Conservation (phyloP, 163 green algal species). For the Volvox carteri region DNA sequence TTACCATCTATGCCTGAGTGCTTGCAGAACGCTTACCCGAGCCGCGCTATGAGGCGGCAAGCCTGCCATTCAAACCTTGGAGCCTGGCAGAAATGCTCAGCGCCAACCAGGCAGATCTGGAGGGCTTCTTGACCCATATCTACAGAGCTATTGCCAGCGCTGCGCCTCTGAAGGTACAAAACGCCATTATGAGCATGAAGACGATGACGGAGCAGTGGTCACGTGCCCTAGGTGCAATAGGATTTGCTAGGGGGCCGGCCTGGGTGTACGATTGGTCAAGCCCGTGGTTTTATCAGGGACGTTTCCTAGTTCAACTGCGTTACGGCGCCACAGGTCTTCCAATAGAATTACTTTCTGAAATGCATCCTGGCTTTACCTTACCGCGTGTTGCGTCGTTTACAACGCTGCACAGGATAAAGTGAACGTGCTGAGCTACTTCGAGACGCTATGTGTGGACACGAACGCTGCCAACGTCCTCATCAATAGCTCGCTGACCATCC, state of each 20-base stretch:
- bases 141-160: constrained; percentile 79
- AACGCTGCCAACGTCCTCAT: constrained; percentile 88
- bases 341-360: too few relatives aligned
- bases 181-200: too few relatives aligned
- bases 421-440: constrained; percentile 93
- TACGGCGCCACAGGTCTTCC: too few relatives aligned
- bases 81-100: constrained; percentile 68
- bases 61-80: constrained; percentile 83
- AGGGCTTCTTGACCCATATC: constrained; percentile 87
- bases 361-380: too few relatives aligned
- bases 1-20: too few relatives aligned
- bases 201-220: too few relatives aligned
- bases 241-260: too few relatives aligned
- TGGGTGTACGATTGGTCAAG: too few relatives aligned
- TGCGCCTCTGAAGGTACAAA: constrained; percentile 72
- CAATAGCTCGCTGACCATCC: constrained; percentile 84
- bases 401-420: constrained; percentile 70
- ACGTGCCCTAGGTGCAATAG: too few relatives aligned
- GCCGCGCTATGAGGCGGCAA: constrained; percentile 75
- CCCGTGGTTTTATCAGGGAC: too few relatives aligned
- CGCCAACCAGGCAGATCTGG: constrained; percentile 74
- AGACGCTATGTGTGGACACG: constrained; percentile 87
- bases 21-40: constrained; percentile 69
- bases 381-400: too few relatives aligned
- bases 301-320: too few relatives aligned